Base-by-base conservation (phyloP, 1,284 basidiomycete species). In the Microbotryum scabiosae region DNA sequence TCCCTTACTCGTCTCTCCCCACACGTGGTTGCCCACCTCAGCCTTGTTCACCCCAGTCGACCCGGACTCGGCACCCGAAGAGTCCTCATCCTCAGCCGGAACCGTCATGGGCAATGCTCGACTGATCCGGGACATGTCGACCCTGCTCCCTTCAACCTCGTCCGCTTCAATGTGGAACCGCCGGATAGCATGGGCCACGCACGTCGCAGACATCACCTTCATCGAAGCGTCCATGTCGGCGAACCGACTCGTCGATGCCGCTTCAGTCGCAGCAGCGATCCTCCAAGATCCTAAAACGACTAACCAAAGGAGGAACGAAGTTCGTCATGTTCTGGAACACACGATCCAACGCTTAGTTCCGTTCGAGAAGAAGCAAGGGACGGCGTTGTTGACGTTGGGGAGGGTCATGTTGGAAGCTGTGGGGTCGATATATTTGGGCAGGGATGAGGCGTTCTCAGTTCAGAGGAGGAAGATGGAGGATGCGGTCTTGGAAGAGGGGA, bases 401-500 rank as follows among this genome's bases (percentile, higher is more conserved):
- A 23, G 65, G 32, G 56, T 58, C 23, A 67, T 69, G 65, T 56
- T 67, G 32, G 61, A 63, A 20, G 65, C 65, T 0, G 56, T 67
- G 20, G 65, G 67, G 1, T 56, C 61, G 12, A 21, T 67, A 9
- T 65, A 69, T 47, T 44, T 66, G 10, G 59, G 57, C 1, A 45
- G 65, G 55, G 56, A 56, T 8, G 55, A 61, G 28, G 54, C 56
- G 6, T 56, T 54, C 45, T 26, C 59, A 49, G 57, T 48, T 5
- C 58, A 59, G 41, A 44, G 63, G 44, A 50, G 67, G 48, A 43
- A 45, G 41, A 16, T 52, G 26, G 67, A 64, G n/a, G 73, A 73
- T 16, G 76, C 75, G 26, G 79, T 77, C 47, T 75, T 76, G 14
- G 66, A 60, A 6, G 53, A 74, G n/a, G 77, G 76, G 16, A 73